Evolutionary conservation across 2,329 filamentous ascomycete genomes (phyloP).

Genomic region (Lecanicillium sp.): DNA sequence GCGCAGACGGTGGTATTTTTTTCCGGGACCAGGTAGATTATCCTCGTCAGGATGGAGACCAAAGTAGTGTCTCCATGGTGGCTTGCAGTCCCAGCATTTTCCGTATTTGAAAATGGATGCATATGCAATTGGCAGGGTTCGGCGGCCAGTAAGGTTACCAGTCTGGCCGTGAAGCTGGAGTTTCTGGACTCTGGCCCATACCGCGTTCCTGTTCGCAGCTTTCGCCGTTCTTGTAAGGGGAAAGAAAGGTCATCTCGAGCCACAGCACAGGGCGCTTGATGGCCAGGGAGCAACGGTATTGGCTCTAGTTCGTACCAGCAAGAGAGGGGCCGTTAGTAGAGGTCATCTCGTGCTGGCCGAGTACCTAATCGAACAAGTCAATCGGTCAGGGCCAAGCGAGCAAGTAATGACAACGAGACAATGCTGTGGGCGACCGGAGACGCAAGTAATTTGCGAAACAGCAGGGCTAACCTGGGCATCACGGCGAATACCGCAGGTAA

Average conservation of each 20-base stretch:
- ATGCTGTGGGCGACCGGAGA: neutral
- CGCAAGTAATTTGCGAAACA: neutral
- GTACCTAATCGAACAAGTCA: neutral
- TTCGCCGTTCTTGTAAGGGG: neutral
- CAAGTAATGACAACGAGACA: neutral
- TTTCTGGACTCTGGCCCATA: neutral
- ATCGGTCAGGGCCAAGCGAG: neutral
- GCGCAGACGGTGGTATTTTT: neutral
- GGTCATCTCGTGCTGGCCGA: no score
- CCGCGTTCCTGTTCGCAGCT: no score
- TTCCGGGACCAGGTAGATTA: neutral
- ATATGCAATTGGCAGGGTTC: neutral
- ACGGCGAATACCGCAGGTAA: no score
- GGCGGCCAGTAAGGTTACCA: neutral
- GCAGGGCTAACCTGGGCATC: no score
- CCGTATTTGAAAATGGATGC: slow-evolving; percentile 8
- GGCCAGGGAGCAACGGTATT: neutral
- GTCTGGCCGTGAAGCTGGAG: neutral
- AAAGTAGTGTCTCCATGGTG: neutral
- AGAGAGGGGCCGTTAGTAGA: no score
- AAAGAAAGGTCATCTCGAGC: neutral
- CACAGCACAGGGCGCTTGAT: neutral
- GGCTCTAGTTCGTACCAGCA: neutral
- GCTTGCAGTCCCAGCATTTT: slow-evolving; percentile 6
- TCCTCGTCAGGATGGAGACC: slow-evolving; percentile 3